phyloP scores from a whole-genome alignment of 148 eudicot genomes.

The Vaccinium macrocarpon region DNA sequence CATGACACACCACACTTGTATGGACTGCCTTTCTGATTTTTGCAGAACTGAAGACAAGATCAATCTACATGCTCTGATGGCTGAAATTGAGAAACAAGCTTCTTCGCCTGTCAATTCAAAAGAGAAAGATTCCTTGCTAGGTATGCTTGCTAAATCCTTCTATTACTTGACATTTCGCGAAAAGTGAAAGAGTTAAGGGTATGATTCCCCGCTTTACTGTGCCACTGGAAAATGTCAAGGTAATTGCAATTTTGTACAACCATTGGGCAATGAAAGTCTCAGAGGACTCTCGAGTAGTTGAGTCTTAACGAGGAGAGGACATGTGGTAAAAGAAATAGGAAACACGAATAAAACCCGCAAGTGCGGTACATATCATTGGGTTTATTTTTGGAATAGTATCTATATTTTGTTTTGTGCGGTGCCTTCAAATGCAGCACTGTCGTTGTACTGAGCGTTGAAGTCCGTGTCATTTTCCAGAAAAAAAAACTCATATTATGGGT shows the following conservation, averaged over 20 bases:
- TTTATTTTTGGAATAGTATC: neutral
- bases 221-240: neutral
- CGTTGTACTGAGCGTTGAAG: neutral
- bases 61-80: conserved; percentile 11
- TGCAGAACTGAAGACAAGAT: neutral
- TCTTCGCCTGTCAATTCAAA: conserved; percentile 35
- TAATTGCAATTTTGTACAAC: neutral
- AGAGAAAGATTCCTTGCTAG: conserved; percentile 37
- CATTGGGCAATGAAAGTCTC: neutral
- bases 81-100: conserved; percentile 24
- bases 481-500: neutral
- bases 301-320: neutral
- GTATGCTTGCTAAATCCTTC: conserved; percentile 17
- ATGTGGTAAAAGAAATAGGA: neutral
- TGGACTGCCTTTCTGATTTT: neutral
- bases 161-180: neutral
- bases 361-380: neutral
- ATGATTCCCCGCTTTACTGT: neutral
- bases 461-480: neutral
- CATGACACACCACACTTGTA: neutral
- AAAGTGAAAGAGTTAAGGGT: neutral
- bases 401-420: neutral
- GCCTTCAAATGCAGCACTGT: neutral
- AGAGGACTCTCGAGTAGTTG: neutral
- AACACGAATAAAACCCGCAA: neutral